phyloP scores from a whole-genome alignment of 1,139 yeast genomes.

The Zygosaccharomyces sapae region DNA sequence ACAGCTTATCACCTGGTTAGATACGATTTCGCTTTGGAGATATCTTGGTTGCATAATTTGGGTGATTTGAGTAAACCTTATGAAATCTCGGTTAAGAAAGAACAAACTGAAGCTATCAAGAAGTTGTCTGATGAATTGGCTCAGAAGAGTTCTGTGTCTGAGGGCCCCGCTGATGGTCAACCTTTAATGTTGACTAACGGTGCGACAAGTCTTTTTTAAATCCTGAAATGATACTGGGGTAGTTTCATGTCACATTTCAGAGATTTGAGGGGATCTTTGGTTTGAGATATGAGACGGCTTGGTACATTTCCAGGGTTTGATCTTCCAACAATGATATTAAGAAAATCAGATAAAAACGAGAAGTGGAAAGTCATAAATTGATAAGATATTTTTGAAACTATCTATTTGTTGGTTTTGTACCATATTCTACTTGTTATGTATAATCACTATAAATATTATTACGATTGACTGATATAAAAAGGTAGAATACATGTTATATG shows the following conservation, averaged over 20 bases:
- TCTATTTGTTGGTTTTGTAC: constrained; percentile 3
- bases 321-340: background rate
- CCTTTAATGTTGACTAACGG: constrained; percentile 66
- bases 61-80: constrained; percentile 85
- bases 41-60: constrained; percentile 86
- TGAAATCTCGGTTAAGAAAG: constrained; percentile 75
- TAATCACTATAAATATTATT: constrained; percentile 4
- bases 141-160: constrained; percentile 49
- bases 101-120: constrained; percentile 63
- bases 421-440: constrained; percentile 5
- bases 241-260: background rate
- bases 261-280: constrained; percentile 6
- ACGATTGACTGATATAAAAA: background rate
- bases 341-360: background rate
- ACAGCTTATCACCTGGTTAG: constrained; percentile 77
- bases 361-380: background rate
- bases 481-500: background rate
- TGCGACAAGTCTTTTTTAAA: constrained; percentile 20
- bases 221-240: background rate
- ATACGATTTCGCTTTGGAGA: constrained; percentile 80
- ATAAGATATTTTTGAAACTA: background rate
- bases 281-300: background rate
- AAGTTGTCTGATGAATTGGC: constrained; percentile 68
- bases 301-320: background rate
- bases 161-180: constrained; percentile 41